These are phyloP conservation scores for Didymella pomorum DNA, from an alignment of 2,329 filamentous ascomycete species.

Conservation along the genomic window DNA sequence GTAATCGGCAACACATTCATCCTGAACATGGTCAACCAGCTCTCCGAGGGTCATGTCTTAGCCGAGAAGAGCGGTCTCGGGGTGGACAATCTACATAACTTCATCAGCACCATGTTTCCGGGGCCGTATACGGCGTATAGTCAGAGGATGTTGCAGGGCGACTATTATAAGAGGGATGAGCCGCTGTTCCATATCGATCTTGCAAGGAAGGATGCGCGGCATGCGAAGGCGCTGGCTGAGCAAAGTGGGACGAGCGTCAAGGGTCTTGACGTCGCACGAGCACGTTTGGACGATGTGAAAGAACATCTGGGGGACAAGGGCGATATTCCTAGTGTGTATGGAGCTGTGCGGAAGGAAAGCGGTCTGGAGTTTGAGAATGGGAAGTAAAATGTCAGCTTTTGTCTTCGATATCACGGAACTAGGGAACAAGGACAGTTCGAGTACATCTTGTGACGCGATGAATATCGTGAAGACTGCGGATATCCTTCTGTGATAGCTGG, in stretches of 20 bases:
- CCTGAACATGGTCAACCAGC: constrained; percentile 79
- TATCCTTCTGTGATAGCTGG: too few relatives aligned
- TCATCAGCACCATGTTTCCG: constrained; percentile 77
- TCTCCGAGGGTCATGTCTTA: constrained; percentile 79
- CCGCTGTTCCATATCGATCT: constrained; percentile 86
- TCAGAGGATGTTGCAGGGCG: constrained; percentile 74
- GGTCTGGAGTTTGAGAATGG: constrained; percentile 73
- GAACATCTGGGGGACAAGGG: constrained; percentile 73
- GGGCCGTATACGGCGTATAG: constrained; percentile 80
- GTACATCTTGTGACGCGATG: too few relatives aligned
- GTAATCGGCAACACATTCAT: constrained; percentile 88
- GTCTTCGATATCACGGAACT: too few relatives aligned
- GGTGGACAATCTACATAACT: constrained; percentile 71
- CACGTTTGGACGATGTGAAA: constrained; percentile 72
- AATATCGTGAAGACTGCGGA: too few relatives aligned
- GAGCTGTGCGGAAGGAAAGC: constrained; percentile 75
- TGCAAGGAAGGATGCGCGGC: constrained; percentile 80
- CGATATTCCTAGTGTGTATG: constrained; percentile 85
- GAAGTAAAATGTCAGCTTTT: too few relatives aligned
- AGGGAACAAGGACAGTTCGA: too few relatives aligned
- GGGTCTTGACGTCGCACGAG: constrained; percentile 72
- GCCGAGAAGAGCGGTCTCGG: constrained; percentile 84
- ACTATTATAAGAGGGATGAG: constrained; percentile 77
- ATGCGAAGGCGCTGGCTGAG: constrained; percentile 74
- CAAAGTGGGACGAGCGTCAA: constrained; percentile 68